Conservation (phyloP, 371 early-diverging fungal genomes). For the Spraguea lophii region DNA sequence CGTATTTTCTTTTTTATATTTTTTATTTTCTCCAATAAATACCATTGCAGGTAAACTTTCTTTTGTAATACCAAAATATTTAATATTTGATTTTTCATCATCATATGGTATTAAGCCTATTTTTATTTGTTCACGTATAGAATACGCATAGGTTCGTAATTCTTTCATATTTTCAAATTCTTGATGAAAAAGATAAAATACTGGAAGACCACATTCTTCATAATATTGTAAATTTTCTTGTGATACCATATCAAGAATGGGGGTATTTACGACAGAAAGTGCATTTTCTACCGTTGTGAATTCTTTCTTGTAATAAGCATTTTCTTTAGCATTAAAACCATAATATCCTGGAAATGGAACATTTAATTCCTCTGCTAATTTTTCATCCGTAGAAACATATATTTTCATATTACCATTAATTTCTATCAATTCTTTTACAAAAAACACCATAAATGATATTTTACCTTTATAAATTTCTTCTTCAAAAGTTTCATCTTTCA, state of each 20-base stretch:
- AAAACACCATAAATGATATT: slow-evolving; percentile 7
- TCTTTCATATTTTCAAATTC: neutral
- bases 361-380: slow-evolving; percentile 13
- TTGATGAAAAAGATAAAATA: slow-evolving; percentile 28
- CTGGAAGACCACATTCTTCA: neutral
- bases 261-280: neutral
- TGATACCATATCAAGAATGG: slow-evolving; percentile 12
- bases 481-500: neutral
- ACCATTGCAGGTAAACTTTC: slow-evolving; percentile 24
- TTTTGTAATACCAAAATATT: slow-evolving; percentile 9
- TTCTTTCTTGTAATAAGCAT: slow-evolving; percentile 3
- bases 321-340: slow-evolving; percentile 29
- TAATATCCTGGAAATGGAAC: slow-evolving; percentile 30
- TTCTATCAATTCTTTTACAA: slow-evolving; percentile 6
- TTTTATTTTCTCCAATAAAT: slow-evolving; percentile 12
- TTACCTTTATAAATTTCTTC: slow-evolving; percentile 10
- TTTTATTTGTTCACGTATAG: slow-evolving; percentile 9
- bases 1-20: slow-evolving; percentile 13
- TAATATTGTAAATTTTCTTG: slow-evolving; percentile 13
- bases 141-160: neutral
- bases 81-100: neutral
- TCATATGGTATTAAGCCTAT: slow-evolving; percentile 13
- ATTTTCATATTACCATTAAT: neutral
- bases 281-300: neutral
- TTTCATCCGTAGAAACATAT: slow-evolving; percentile 24